These are phyloP conservation scores for Aspergillus versicolor DNA, from an alignment of 2,329 filamentous ascomycete species.

Conservation along the genomic window DNA sequence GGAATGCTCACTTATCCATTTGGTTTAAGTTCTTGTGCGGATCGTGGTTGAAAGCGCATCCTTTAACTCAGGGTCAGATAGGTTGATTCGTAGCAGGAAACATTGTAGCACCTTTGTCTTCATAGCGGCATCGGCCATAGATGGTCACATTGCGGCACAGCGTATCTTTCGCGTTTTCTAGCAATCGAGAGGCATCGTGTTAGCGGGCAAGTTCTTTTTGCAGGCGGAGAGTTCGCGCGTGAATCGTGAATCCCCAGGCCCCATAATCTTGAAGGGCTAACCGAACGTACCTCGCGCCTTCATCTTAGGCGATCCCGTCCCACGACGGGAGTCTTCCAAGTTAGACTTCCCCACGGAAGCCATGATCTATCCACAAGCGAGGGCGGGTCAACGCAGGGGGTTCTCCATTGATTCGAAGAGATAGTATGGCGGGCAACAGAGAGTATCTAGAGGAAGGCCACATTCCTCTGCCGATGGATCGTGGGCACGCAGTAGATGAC, in stretches of 20 bases:
- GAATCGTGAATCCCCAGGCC: not conserved
- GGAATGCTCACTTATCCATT: constrained; percentile 37
- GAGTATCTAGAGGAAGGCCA: constrained; percentile 29
- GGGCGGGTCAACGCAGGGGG: constrained; percentile 36
- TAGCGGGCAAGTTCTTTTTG: not conserved
- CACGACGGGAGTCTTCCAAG: constrained; percentile 47
- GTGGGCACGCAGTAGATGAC: constrained; percentile 8
- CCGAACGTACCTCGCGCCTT: constrained; percentile 48
- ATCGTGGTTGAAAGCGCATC: constrained; percentile 86
- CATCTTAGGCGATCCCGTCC: constrained; percentile 47
- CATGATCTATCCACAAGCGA: constrained; percentile 39
- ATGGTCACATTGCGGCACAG: constrained; percentile 90
- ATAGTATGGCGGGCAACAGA: constrained; percentile 28
- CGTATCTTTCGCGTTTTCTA: constrained; percentile 80
- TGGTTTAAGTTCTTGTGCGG: constrained; percentile 58
- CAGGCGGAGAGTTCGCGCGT: not conserved
- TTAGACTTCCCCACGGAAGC: constrained; percentile 44
- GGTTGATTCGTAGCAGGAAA: constrained; percentile 3
- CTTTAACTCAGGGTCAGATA: constrained; percentile 35
- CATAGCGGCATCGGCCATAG: constrained; percentile 88
- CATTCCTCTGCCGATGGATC: constrained; percentile 35
- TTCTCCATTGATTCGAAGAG: constrained; percentile 41
- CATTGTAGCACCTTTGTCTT: constrained; percentile 66
- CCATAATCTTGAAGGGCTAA: not conserved
- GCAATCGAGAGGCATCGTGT: constrained; percentile 7